Conservation (phyloP, 2,329 filamentous ascomycete species). For the Fusarium bactridioides region DNA sequence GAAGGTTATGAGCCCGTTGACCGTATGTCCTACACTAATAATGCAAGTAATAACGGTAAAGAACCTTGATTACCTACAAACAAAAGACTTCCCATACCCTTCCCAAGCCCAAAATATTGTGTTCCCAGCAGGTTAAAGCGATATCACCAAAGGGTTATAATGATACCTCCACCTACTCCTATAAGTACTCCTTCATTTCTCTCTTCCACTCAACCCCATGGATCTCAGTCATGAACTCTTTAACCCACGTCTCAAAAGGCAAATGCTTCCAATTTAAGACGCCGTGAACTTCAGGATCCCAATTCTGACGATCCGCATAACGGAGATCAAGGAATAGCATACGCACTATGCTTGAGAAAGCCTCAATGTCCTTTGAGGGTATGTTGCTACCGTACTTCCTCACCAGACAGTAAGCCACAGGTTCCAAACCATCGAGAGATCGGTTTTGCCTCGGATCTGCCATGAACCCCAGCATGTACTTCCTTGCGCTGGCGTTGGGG, state of each 20-base stretch:
- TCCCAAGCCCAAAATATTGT: neutral
- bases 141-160: neutral
- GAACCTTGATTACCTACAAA: too few species aligned
- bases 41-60: neutral
- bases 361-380: neutral
- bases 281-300: constrained; percentile 1
- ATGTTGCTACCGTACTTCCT: neutral
- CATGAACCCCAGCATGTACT: neutral
- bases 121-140: neutral
- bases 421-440: neutral
- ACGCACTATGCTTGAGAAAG: neutral
- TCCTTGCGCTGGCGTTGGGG: neutral
- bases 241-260: neutral
- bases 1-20: too few species aligned
- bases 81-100: neutral
- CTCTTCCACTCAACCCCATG: neutral
- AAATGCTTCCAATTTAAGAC: neutral
- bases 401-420: neutral
- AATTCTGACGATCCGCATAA: neutral
- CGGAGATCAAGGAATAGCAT: neutral
- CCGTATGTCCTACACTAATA: neutral
- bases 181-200: neutral
- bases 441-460: neutral
- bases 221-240: neutral
- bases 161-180: neutral